These are phyloP conservation scores for Rhodotorula sp. DNA, from an alignment of 1,284 basidiomycete genomes.

Conservation along the genomic window DNA sequence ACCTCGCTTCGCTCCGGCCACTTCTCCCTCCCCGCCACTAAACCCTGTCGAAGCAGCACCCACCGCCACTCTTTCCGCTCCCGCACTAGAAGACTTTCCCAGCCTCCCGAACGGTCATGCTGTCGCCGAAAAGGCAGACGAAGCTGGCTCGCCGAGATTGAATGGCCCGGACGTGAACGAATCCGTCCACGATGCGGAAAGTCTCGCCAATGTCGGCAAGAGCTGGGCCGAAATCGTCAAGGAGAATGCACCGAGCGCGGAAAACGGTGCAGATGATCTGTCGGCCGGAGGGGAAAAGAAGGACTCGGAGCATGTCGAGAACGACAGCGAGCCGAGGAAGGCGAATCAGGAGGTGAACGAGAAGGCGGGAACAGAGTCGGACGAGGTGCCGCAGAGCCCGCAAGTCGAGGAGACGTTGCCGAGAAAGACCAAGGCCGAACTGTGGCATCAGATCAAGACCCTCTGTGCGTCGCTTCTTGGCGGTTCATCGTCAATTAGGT, in stretches of 20 bases:
- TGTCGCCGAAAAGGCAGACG: not conserved
- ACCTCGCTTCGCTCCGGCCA: not conserved
- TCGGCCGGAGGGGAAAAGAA: not conserved
- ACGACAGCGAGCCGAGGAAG: not conserved
- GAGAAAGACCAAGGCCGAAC: constrained; percentile 56
- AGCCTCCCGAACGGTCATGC: not conserved
- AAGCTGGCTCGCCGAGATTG: not conserved
- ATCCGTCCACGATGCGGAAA: not conserved
- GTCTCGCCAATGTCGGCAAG: constrained; percentile 31
- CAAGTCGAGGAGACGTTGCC: not conserved
- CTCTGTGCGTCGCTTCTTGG: constrained; percentile 57
- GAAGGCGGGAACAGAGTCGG: not conserved
- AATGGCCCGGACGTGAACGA: not conserved
- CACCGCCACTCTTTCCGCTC: not conserved
- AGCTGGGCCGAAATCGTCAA: constrained; percentile 57
- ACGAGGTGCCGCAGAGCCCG: not conserved
- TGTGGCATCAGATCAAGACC: constrained; percentile 81
- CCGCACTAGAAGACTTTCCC: not conserved
- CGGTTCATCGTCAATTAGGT: not conserved
- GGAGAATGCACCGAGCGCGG: constrained; percentile 16
- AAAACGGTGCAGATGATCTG: not conserved
- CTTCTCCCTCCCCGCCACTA: not conserved
- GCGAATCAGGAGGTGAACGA: not conserved
- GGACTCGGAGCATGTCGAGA: not conserved
- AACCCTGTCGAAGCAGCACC: not conserved